Base-by-base conservation (phyloP, 2,329 filamentous ascomycete genomes). In the Leptosphaerulina australis region DNA sequence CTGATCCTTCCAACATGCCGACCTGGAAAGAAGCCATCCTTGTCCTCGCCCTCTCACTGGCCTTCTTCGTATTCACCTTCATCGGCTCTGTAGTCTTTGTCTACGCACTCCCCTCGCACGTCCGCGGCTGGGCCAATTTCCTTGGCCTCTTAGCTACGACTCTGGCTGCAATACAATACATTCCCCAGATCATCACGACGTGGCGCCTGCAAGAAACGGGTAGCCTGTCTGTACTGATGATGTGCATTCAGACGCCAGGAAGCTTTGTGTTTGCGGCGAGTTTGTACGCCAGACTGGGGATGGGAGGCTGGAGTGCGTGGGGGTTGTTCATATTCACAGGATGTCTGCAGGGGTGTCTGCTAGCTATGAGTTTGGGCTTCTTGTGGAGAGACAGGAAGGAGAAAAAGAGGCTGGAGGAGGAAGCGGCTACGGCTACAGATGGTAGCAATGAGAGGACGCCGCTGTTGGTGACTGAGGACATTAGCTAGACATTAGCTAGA, bases 161-260 rank as follows among this genome's bases (percentile, higher is more conserved):
- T 1, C 83, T 99, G 4, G 90, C 94, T 0, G 88, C 84, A 0
- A 82, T 97, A 17, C 94, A 99, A 75, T 99, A 97, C 73, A 78
- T 99, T 12, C 94, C 94, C 0, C 94, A 99, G 75, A 96, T 99
- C 58, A 91, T 86, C 76, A 97, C 89, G 43, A 99, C 94, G 0
- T 95, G 90, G 75, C 83, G 80, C 43, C 78, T 97, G 50, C 88
- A 93, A 69, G 87, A 92, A 63, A 88, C 96, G 2, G 91, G 91
- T 45, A 96, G 91, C 70, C 77, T 99, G 63, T 96, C 91, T 66
- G 94, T 99, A 48, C 88, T 91, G 4, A 97, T 97, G 88, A 97
- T 99, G 92, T 88, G 89, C 69, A 96, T 99, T 25, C 94, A 99
- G 73, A 97, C 93, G 0, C 94, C 94, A 0, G 94, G 94, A 0